phyloP scores from a whole-genome alignment of 352 stramenopile species.

The Nothophytophthora sp. region DNA sequence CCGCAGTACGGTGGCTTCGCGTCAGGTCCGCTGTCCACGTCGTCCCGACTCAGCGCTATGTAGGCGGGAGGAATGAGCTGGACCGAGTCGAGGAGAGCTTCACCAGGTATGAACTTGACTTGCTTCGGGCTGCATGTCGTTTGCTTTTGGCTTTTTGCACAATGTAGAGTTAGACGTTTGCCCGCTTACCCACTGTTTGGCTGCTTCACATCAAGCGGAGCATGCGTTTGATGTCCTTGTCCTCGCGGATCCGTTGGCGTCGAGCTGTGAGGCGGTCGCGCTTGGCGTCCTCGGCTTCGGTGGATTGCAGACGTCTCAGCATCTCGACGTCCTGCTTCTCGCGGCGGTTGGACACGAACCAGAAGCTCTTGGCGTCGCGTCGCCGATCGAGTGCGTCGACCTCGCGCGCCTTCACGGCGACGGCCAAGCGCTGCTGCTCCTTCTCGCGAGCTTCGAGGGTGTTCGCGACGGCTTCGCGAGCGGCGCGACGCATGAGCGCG shows the following conservation, averaged over 20 bases:
- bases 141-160: no score
- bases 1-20: constrained; percentile 24
- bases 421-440: constrained; percentile 28
- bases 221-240: constrained; percentile 75
- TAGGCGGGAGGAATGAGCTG: no score
- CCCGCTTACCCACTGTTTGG: no score
- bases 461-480: constrained; percentile 39
- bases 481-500: constrained; percentile 66
- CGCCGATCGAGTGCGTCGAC: constrained; percentile 38
- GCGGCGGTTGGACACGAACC: constrained; percentile 62
- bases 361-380: constrained; percentile 69
- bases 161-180: no score
- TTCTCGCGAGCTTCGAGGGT: constrained; percentile 32
- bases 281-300: constrained; percentile 24
- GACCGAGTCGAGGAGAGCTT: no score
- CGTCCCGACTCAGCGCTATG: constrained; percentile 32
- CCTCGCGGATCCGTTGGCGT: constrained; percentile 48
- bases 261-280: constrained; percentile 23
- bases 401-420: constrained; percentile 30
- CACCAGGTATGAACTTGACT: no score
- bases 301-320: constrained; percentile 19
- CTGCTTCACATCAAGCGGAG: constrained; percentile 60
- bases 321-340: constrained; percentile 32
- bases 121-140: no score
- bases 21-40: constrained; percentile 28